Evolutionary conservation across 345 rosid genomes (phyloP), one percentile per base, ranked within the genome.

Genomic region (Lepidium didymum): DNA sequence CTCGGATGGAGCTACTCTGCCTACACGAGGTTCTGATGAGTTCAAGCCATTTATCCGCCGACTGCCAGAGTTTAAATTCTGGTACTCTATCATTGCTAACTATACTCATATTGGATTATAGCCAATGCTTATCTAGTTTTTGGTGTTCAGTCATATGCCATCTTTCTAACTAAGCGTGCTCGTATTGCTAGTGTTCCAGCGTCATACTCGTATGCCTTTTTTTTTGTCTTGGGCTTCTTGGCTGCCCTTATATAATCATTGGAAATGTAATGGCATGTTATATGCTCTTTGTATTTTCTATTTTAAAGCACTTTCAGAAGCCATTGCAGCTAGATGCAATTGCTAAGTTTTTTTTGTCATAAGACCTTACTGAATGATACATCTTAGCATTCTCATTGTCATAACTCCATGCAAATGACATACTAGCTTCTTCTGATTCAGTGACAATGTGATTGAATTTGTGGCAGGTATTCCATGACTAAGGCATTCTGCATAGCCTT

Each of bases 11-110:
- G 87, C 97, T 76, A 37, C 81, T 38, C 77, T 93, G 57, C 98
- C 98, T 1, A 93, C 98, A 8, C 91, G 88, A 76, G 94, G 92
- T 56, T 93, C 98, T 43, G 97, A 93, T 72, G 98, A 93, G 79
- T 93, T 93, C 81, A 90, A 87, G 85, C 97, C 97, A 2, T 93
- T 90, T 74, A 88, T 93, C 74, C 94, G 97, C 52, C 85, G 98
- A 14, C 94, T 93, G 36, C 98, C 97, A 0, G 97, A 93, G 85
- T 93, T 93, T 67, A 93, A 93, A 76, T 90, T 90, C 86, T 93
- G 98, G 98, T 69, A 69, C 10, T 4, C 6, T 33, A 0, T 46
- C 46, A 0, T 42, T 64, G 29, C 69, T 14, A n/a, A 35, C 8
- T 37, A 25, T 37, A 0, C 38, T 7, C 0, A 0, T 41, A 3